A percentile compares a stretch with the other conserved stretches of the same genome.
These are phyloP conservation scores for Furcasterigmium sp. DNA, from an alignment of 2,329 filamentous ascomycete genomes.

Conservation along the genomic window DNA sequence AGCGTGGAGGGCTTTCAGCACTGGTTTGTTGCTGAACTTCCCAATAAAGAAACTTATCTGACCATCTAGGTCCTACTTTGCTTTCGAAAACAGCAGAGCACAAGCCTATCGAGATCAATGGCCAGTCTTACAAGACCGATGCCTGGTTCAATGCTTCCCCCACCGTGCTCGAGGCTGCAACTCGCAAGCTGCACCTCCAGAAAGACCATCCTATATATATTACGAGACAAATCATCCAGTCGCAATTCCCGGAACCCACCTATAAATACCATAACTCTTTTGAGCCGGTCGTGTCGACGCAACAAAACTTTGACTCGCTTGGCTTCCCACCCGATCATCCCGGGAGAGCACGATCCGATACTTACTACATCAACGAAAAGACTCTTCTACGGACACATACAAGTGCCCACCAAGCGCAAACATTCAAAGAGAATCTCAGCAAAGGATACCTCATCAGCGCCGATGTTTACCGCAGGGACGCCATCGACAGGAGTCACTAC, in stretches of 20 bases:
- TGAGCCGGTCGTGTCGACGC: constrained; percentile 76
- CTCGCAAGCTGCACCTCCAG: constrained; percentile 81
- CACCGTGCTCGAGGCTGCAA: constrained; percentile 69
- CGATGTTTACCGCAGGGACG: constrained; percentile 93
- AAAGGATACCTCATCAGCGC: constrained; percentile 86
- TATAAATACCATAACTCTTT: constrained; percentile 75
- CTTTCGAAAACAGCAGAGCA: constrained; percentile 15
- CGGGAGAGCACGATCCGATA: constrained; percentile 82
- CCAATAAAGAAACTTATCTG: background rate
- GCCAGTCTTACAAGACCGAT: constrained; percentile 62
- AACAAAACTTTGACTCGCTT: constrained; percentile 94
- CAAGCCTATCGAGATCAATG: constrained; percentile 51
- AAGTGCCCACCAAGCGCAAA: constrained; percentile 83
- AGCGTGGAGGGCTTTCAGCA: background rate
- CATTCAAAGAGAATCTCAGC: constrained; percentile 66
- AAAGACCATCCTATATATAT: constrained; percentile 86
- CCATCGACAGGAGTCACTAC: constrained; percentile 91
- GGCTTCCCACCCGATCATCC: constrained; percentile 86
- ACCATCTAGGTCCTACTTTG: background rate
- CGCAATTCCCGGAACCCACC: constrained; percentile 68
- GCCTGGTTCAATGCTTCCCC: constrained; percentile 79
- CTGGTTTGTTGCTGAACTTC: background rate
- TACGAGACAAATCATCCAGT: constrained; percentile 88
- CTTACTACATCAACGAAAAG: constrained; percentile 85
- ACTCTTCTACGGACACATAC: constrained; percentile 91